phyloP scores from a whole-genome alignment of 345 rosid genomes.

The Litchi chinensis region DNA sequence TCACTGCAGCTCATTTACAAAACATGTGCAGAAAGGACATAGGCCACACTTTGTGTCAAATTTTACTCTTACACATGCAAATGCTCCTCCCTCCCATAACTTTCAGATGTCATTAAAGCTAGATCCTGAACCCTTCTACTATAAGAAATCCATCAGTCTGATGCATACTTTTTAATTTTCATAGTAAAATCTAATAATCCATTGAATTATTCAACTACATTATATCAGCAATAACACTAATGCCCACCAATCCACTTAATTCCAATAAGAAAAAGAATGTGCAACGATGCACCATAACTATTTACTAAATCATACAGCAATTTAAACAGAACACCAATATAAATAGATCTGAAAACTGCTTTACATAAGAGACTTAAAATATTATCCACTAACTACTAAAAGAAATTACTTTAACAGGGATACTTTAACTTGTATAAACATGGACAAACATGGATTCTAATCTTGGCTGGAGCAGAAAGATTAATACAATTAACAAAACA shows the following conservation, averaged over 20 bases:
- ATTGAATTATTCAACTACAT: background rate
- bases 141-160: background rate
- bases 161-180: background rate
- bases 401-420: background rate
- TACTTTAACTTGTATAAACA: slow-evolving; percentile 8
- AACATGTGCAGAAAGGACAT: background rate
- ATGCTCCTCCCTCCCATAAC: background rate
- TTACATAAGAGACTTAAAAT: background rate
- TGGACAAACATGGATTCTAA: background rate
- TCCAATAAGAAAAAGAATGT: background rate
- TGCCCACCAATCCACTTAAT: background rate
- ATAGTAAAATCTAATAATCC: background rate
- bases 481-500: background rate
- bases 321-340: background rate
- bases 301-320: background rate
- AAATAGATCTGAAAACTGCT: background rate
- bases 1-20: background rate
- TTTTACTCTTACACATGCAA: background rate
- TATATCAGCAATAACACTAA: background rate
- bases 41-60: background rate
- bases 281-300: background rate
- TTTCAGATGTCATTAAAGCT: background rate
- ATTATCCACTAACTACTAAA: background rate
- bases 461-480: slow-evolving; percentile 9
- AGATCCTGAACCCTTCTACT: background rate